Conservation (phyloP, 192 early-diverging fungal species). For the Cladochytrium replicatum region DNA sequence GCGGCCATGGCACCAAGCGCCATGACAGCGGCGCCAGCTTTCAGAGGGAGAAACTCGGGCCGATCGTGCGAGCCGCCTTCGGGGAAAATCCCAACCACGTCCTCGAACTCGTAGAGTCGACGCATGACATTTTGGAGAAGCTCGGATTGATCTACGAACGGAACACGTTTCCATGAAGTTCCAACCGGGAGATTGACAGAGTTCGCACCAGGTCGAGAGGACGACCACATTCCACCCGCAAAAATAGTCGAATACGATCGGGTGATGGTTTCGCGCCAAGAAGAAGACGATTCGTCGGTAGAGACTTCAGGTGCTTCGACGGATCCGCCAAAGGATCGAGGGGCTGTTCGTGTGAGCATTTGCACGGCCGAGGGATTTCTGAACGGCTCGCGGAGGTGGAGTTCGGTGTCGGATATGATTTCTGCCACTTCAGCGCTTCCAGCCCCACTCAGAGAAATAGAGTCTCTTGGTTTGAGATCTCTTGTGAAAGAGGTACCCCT, state of each 20-base stretch:
- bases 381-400: conserved; percentile 58
- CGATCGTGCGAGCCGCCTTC: conserved; percentile 86
- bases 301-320: not conserved
- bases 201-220: not conserved
- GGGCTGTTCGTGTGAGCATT: conserved; percentile 53
- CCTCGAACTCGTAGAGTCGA: conserved; percentile 8
- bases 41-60: conserved; percentile 74
- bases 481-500: not conserved
- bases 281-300: not conserved
- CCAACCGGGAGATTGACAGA: not conserved
- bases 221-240: not conserved
- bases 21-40: conserved; percentile 25
- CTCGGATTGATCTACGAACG: not conserved
- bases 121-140: conserved; percentile 1
- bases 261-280: not conserved
- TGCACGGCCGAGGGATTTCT: conserved; percentile 59
- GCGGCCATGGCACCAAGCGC: conserved; percentile 81
- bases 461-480: not conserved
- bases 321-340: not conserved
- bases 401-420: conserved; percentile 67
- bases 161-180: not conserved
- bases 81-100: conserved; percentile 78
- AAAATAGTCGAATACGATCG: not conserved
- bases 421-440: conserved; percentile 45
- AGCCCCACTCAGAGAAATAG: not conserved